These are phyloP conservation scores for Fusarium buharicum DNA, from an alignment of 2,329 filamentous ascomycete genomes.

Conservation along the genomic window DNA sequence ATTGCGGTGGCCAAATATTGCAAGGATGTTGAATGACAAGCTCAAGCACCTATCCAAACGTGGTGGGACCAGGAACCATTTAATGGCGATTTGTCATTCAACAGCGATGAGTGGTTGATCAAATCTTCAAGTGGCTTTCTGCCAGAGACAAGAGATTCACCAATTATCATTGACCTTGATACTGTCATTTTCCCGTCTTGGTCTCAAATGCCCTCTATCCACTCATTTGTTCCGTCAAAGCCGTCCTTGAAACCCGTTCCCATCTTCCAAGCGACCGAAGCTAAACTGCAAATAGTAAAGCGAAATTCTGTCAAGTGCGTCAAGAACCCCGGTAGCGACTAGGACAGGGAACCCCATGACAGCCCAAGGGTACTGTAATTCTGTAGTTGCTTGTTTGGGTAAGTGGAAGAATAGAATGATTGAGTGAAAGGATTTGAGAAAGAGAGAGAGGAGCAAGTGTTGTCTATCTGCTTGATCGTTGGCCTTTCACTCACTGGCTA, in stretches of 20 bases:
- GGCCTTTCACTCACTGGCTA: not conserved
- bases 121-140: conserved; percentile 14
- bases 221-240: conserved; percentile 4
- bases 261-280: conserved; percentile 11
- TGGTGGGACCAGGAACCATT: conserved; percentile 34
- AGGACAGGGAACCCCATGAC: conserved; percentile 19
- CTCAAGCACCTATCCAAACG: conserved; percentile 11
- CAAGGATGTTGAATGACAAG: conserved; percentile 27
- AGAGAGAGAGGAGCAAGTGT: not conserved
- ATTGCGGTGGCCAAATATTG: conserved; percentile 16
- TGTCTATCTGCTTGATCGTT: not conserved
- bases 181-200: conserved; percentile 1
- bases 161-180: conserved; percentile 7
- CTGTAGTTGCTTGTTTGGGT: conserved; percentile 24
- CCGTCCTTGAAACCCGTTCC: conserved; percentile 13
- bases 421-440: conserved; percentile 1
- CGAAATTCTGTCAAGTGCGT: conserved; percentile 3
- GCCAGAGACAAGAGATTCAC: conserved; percentile 1
- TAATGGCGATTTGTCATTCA: conserved; percentile 33
- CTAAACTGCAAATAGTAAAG: conserved; percentile 29
- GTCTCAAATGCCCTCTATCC: conserved; percentile 18
- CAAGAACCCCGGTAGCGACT: conserved; percentile 22
- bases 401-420: conserved; percentile 15
- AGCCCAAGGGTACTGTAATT: conserved; percentile 28
- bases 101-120: conserved; percentile 23